Percentiles rank a stretch among this genome's conserved stretches.
phyloP scores from a whole-genome alignment of 2,329 filamentous ascomycete species.

The Coniochaeta sp. region DNA sequence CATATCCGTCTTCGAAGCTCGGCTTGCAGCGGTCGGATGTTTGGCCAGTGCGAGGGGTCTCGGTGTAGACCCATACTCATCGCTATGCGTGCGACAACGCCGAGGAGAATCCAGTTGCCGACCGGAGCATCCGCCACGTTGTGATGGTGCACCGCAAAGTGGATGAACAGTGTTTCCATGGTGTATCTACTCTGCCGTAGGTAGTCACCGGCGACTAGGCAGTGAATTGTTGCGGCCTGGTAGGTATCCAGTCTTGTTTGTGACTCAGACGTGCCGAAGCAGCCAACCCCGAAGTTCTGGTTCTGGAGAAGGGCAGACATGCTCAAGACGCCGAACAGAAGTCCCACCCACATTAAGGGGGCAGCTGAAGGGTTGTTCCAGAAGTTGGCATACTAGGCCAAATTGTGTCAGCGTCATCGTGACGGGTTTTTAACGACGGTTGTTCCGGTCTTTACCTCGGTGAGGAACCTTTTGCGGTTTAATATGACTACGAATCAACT shows the following conservation, averaged over 20 bases:
- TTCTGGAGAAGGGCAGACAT: conserved; percentile 57
- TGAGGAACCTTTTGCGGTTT: conserved; percentile 1
- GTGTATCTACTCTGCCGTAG: conserved; percentile 53
- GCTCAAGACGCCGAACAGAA: conserved; percentile 50
- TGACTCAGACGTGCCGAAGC: conserved; percentile 52
- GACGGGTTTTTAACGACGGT: no score
- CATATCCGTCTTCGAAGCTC: conserved; percentile 47
- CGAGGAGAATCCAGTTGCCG: conserved; percentile 51
- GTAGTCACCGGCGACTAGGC: conserved; percentile 55
- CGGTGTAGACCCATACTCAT: conserved; percentile 62
- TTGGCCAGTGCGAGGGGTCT: conserved; percentile 52
- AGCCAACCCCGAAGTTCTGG: conserved; percentile 54
- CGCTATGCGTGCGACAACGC: conserved; percentile 53
- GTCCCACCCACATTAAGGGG: conserved; percentile 34
- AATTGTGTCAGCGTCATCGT: neutral
- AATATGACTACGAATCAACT: neutral
- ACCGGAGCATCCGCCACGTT: conserved; percentile 45
- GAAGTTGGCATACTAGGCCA: conserved; percentile 18
- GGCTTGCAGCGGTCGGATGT: conserved; percentile 23
- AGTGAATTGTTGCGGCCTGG: conserved; percentile 17
- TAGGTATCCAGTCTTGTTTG: conserved; percentile 34
- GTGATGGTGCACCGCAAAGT: conserved; percentile 54
- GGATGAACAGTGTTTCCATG: conserved; percentile 53
- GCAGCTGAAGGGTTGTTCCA: conserved; percentile 29
- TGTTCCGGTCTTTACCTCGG: neutral